These are phyloP conservation scores for Pelargonium myrrhifolium DNA, from an alignment of 441 rosid genomes.

Conservation along the genomic window DNA sequence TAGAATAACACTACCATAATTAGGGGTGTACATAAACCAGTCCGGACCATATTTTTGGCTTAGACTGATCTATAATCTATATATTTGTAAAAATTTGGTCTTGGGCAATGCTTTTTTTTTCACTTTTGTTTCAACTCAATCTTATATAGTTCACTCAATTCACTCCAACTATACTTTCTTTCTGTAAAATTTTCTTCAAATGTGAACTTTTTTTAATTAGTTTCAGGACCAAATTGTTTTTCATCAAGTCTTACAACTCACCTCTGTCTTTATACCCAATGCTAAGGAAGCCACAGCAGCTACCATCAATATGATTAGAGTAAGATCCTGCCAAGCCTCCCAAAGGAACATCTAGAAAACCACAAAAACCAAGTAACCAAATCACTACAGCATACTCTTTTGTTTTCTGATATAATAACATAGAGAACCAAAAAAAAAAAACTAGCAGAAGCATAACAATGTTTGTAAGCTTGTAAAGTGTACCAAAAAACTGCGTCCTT, in stretches of 20 bases:
- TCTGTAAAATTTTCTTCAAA: not conserved
- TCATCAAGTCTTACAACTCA: conserved; percentile 22
- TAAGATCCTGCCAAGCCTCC: conserved; percentile 99
- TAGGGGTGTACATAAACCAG: too few relatives aligned
- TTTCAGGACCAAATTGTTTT: not conserved
- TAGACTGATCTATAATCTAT: too few relatives aligned
- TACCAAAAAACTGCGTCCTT: conserved; percentile 97
- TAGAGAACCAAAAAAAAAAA: conserved; percentile 5
- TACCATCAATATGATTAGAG: conserved; percentile 76
- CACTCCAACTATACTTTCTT: not conserved
- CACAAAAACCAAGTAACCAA: conserved; percentile 5
- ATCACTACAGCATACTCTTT: not conserved
- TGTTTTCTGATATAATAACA: conserved; percentile 11
- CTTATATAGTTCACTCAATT: too few relatives aligned
- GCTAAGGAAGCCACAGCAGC: conserved; percentile 93
- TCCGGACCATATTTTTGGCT: too few relatives aligned
- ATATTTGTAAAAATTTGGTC: too few relatives aligned
- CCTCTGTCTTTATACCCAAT: conserved; percentile 92
- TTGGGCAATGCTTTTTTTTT: too few relatives aligned
- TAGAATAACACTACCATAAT: too few relatives aligned
- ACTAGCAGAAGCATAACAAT: conserved; percentile 3
- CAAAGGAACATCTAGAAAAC: conserved; percentile 73
- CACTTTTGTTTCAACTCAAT: too few relatives aligned
- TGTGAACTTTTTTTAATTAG: not conserved
- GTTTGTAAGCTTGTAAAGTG: conserved; percentile 5